These are phyloP conservation scores for Lachnellula occidentalis DNA, from an alignment of 2,329 filamentous ascomycete species.

Conservation along the genomic window DNA sequence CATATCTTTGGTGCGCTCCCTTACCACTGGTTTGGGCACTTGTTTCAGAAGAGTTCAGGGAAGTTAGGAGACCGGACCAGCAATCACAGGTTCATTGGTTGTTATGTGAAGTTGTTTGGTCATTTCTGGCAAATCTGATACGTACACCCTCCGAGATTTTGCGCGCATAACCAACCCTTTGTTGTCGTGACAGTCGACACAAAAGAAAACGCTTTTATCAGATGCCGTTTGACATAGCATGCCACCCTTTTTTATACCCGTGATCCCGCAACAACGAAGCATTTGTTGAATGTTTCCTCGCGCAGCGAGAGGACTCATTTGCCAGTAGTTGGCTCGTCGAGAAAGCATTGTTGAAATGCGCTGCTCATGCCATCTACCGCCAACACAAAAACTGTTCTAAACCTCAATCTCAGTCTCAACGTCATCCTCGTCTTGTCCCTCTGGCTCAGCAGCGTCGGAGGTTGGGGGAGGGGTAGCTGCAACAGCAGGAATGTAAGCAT, in stretches of 20 bases:
- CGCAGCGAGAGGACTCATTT: background rate
- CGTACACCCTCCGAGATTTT: too few relatives aligned
- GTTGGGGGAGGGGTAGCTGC: background rate
- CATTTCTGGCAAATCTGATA: too few relatives aligned
- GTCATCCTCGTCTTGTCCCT: background rate
- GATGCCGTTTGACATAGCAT: background rate
- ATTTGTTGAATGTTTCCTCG: background rate
- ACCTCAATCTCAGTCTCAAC: background rate
- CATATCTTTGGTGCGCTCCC: too few relatives aligned
- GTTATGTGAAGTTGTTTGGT: too few relatives aligned
- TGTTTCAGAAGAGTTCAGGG: too few relatives aligned
- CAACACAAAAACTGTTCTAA: background rate
- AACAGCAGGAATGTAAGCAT: constrained; percentile 1
- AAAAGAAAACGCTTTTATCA: too few relatives aligned
- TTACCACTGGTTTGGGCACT: too few relatives aligned
- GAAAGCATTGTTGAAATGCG: background rate
- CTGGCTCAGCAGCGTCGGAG: background rate
- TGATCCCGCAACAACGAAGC: background rate
- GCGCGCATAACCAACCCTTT: too few relatives aligned
- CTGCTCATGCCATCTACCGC: background rate
- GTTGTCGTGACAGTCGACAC: too few relatives aligned
- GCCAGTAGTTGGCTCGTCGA: background rate
- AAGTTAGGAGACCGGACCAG: too few relatives aligned
- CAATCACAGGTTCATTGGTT: too few relatives aligned
- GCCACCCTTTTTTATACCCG: background rate